Evolutionary conservation across 495 filamentous ascomycete species (phyloP), one percentile per base, ranked within the genome.

Genomic region (Tuber aestivum): DNA sequence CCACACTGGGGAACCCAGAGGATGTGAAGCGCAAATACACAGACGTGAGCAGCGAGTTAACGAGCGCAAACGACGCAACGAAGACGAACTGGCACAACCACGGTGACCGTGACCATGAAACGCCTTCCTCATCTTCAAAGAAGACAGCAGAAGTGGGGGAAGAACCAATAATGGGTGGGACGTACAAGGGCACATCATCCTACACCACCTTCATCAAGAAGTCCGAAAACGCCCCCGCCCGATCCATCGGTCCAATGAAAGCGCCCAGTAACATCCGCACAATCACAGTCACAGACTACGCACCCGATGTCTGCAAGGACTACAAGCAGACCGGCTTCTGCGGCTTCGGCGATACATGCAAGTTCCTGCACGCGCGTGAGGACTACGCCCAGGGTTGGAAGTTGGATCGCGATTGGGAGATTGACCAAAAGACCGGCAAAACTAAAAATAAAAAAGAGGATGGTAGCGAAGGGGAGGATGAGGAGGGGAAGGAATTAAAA

Each of bases 351-450:
- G 91, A 94, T 75, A 88, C 84, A n/a, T 97, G 94, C 85, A 96
- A 95, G 83, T 98, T 93, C 85, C 83, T 94, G 3, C 95, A 99
- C 81, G 89, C 89, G 1, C 88, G 96, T 18, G 93, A 96, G 79
- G 92, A 95, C 83, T 95, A 96, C 82, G 92, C 93, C 70, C 91
- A 93, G 84, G 95, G 95, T 3, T 99, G 96, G 96, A 93, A 98
- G 81, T 85, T 98, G 18, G 95, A 99, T 83, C 86, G 87, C 20
- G 96, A 98, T 35, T 99, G 95, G 95, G 95, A 98, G 83, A 90
- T 88, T 42, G 89, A 88, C 4, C 93, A 89, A 9, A 93, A 94
- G 78, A 91, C 91, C 37, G 93, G 93, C 83, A 90, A 89, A 76
- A 89, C 90, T 56, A 84, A 27, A 84, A 87, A 40, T 50, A 82